These are phyloP conservation scores for Polytrichum commune DNA, from an alignment of 225 moss, liverwort and hornwort species.

Conservation along the genomic window DNA sequence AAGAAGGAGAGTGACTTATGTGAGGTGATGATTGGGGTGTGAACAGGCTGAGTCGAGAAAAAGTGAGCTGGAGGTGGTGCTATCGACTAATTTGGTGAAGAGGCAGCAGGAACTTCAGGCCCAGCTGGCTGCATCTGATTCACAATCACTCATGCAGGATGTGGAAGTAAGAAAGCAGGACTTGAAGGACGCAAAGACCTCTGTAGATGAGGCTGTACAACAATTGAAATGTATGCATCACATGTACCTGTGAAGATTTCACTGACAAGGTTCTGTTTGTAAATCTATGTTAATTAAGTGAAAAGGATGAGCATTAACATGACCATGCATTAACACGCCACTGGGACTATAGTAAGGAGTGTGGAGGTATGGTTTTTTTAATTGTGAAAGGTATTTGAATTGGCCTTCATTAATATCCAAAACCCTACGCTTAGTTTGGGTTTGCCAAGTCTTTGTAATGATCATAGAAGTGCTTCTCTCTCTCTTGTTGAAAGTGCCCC, in stretches of 20 bases:
- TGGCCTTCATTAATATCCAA: too few species aligned
- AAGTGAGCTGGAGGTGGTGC: constrained; percentile 81
- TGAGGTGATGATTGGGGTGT: not conserved
- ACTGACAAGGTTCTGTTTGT: too few species aligned
- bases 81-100: constrained; percentile 82
- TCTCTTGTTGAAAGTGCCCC: too few species aligned
- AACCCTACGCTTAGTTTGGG: too few species aligned
- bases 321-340: too few species aligned
- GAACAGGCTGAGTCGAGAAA: constrained; percentile 80
- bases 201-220: constrained; percentile 69
- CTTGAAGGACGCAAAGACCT: constrained; percentile 56
- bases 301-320: too few species aligned
- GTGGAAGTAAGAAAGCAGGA: constrained; percentile 68
- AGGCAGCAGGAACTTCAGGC: constrained; percentile 83
- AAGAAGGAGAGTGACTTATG: not conserved
- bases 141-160: constrained; percentile 70
- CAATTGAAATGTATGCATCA: constrained; percentile 66
- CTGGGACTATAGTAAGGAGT: too few species aligned
- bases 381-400: not conserved
- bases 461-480: too few species aligned
- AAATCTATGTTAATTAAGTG: too few species aligned
- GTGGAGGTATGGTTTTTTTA: not conserved
- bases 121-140: constrained; percentile 64
- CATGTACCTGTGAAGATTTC: not conserved
- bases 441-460: too few species aligned